Conservation (phyloP, 78 protist genomes). For the Monosiga brevicollis region DNA sequence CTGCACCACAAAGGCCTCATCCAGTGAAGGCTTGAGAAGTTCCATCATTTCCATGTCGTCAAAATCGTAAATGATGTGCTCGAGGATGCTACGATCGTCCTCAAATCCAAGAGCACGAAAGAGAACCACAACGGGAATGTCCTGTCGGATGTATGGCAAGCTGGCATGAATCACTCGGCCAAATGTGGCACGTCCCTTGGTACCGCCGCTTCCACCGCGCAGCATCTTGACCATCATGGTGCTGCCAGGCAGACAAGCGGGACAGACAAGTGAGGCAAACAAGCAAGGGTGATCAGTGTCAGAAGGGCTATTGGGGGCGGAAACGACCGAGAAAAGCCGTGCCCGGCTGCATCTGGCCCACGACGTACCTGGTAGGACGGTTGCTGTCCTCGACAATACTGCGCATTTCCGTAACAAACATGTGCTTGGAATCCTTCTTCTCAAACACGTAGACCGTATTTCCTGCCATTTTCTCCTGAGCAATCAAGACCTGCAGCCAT, state of each 20-base stretch:
- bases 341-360: not conserved
- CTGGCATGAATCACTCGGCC: conserved; percentile 24
- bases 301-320: too few relatives aligned
- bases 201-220: not conserved
- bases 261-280: too few relatives aligned
- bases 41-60: conserved; percentile 78
- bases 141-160: conserved; percentile 72
- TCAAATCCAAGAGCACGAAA: conserved; percentile 92
- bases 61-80: conserved; percentile 80
- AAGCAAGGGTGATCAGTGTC: too few relatives aligned
- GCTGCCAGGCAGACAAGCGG: conserved; percentile 30
- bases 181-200: not conserved
- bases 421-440: conserved; percentile 61
- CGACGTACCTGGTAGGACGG: conserved; percentile 16
- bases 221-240: conserved; percentile 62
- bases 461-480: conserved; percentile 92
- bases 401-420: conserved; percentile 82
- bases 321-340: too few relatives aligned
- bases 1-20: conserved; percentile 71
- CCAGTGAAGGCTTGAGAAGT: conserved; percentile 85
- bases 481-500: conserved; percentile 59
- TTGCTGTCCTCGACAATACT: conserved; percentile 55
- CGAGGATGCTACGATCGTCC: conserved; percentile 86
- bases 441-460: conserved; percentile 72
- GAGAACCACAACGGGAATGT: conserved; percentile 82